Base-by-base conservation (phyloP, 2,329 filamentous ascomycete species). In the Cladosporium sp. region DNA sequence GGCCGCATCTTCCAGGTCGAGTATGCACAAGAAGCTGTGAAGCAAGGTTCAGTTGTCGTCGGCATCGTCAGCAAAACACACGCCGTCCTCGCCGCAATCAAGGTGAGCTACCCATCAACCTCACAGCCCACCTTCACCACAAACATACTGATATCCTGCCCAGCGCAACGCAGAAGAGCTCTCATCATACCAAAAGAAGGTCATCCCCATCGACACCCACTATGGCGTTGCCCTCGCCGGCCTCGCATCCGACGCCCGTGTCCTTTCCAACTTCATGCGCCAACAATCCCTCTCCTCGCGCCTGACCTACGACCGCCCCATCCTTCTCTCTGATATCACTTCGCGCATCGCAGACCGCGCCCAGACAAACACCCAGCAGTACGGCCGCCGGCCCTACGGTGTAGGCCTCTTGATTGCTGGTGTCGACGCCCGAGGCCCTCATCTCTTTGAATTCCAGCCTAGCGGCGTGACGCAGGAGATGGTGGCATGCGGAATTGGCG, bases 251-350 rank as follows among this genome's bases (percentile, higher is more conserved):
- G 94, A 99, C 77, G 94, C 93, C 72, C 94, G 94, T 71, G 94
- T 99, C 68, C 91, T 99, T 68, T 97, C 92, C 82, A 99, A 99
- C 85, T 99, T 97, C 82, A 97, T 99, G 93, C 97, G 97, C 82
- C 91, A 96, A 79, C 94, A 97, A 79, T 96, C 91, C 63, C 90
- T 99, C 70, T 89, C 90, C 70, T 93, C 94, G 69, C 91, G 93
- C 75, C 87, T 99, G 68, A 96, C 91, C 58, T 97, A 96, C 80
- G 93, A 90, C 77, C 92, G 94, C 65, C 86, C 92, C 65, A 94
- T 99, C 73, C 90, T 91, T 32, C 81, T 97, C 72, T 88, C 91
- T 70, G 88, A 89, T 62, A 90, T 97, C 68, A 92, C 96, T 66
- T 83, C 86, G 64, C 88, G 93, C 76, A 97, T 99, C 71, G 93